phyloP scores from a whole-genome alignment of 2,329 filamentous ascomycete species.

The Diaporthe sp. region DNA sequence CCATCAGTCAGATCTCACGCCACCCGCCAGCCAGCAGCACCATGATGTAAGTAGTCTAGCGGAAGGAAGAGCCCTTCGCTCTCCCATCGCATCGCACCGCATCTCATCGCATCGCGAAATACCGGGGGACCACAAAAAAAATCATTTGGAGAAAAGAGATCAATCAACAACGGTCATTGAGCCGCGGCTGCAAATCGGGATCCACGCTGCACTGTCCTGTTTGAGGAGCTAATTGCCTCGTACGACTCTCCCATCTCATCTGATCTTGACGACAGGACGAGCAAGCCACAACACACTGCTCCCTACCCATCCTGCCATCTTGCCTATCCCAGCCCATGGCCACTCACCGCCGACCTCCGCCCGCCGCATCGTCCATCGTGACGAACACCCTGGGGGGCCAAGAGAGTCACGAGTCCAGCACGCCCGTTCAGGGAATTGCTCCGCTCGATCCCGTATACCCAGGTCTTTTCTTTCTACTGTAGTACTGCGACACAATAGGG shows the following conservation, averaged over 20 bases:
- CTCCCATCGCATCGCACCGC: slow-evolving; percentile 8
- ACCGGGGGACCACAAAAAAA: slow-evolving; percentile 23
- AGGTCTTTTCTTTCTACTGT: not conserved
- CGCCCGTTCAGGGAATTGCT: slow-evolving; percentile 17
- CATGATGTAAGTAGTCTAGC: slow-evolving; percentile 9
- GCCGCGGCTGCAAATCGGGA: slow-evolving; percentile 9
- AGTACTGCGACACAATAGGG: not conserved
- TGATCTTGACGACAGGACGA: slow-evolving; percentile 6
- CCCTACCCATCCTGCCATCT: not conserved
- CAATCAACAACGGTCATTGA: not conserved
- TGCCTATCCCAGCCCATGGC: not conserved
- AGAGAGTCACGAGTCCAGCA: slow-evolving; percentile 23
- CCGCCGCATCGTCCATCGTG: slow-evolving; percentile 11
- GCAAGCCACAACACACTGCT: not conserved
- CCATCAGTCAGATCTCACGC: not conserved
- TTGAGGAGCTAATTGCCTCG: slow-evolving; percentile 26
- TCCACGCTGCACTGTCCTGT: slow-evolving; percentile 29
- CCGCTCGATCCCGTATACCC: not conserved
- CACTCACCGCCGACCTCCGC: slow-evolving; percentile 29
- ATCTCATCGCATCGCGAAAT: slow-evolving; percentile 24
- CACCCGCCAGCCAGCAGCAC: slow-evolving; percentile 14
- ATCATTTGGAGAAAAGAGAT: not conserved
- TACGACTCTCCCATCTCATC: slow-evolving; percentile 26
- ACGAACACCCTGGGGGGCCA: slow-evolving; percentile 3
- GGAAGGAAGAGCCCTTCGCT: not conserved